Evolutionary conservation across 2,329 filamentous ascomycete species (phyloP).

Genomic region (Clonostachys chloroleuca): DNA sequence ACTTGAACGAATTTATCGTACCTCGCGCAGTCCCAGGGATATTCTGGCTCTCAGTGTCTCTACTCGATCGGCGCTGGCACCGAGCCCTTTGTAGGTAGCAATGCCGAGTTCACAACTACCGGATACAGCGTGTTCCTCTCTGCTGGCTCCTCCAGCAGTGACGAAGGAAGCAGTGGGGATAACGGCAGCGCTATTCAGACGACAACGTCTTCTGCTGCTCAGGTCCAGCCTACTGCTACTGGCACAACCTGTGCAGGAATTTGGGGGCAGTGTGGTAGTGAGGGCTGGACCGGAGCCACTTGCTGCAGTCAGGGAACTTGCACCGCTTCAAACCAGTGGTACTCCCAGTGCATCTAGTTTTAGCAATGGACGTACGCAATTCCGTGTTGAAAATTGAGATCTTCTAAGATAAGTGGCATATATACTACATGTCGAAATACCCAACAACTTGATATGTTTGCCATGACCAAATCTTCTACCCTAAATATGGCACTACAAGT

Average conservation of each 20-base stretch:
- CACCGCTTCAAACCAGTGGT: slow-evolving; percentile 19
- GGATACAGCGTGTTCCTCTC: too few relatives aligned
- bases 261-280: slow-evolving; percentile 26
- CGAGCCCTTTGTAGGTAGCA: slow-evolving; percentile 47
- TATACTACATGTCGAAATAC: too few relatives aligned
- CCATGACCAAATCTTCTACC: too few relatives aligned
- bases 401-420: too few relatives aligned
- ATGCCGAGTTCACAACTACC: slow-evolving; percentile 15
- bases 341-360: slow-evolving; percentile 18
- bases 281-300: slow-evolving; percentile 20
- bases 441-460: too few relatives aligned
- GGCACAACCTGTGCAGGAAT: slow-evolving; percentile 3
- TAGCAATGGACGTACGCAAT: too few relatives aligned
- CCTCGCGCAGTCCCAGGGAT: slow-evolving; percentile 39
- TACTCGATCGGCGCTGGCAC: slow-evolving; percentile 49
- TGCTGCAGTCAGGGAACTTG: slow-evolving; percentile 26
- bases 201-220: slow-evolving; percentile 21
- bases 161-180: too few relatives aligned
- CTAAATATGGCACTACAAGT: too few relatives aligned
- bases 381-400: too few relatives aligned
- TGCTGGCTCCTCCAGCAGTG: too few relatives aligned
- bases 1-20: slow-evolving; percentile 55
- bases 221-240: slow-evolving; percentile 18
- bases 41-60: slow-evolving; percentile 45
- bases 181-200: too few relatives aligned